These are phyloP conservation scores for Colletotrichum godetiae DNA, from an alignment of 2,329 filamentous ascomycete genomes.

Conservation along the genomic window DNA sequence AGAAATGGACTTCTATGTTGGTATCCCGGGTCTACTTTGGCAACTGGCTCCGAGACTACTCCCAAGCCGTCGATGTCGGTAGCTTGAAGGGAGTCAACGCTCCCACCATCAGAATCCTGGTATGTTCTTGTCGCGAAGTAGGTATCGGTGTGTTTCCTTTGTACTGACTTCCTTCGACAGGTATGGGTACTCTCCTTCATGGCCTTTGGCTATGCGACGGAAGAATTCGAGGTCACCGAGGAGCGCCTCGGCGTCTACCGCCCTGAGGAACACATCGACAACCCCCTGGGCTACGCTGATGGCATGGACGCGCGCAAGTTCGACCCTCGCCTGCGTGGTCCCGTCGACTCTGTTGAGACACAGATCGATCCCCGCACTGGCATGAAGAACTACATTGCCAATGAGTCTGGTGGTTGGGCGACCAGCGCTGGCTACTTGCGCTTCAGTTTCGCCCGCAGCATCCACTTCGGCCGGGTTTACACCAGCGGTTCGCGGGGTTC, in stretches of 20 bases:
- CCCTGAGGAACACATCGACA: slow-evolving; percentile 80
- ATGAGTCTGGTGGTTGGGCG: slow-evolving; percentile 87
- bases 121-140: slow-evolving; percentile 41
- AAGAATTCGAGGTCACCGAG: slow-evolving; percentile 85
- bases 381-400: slow-evolving; percentile 99
- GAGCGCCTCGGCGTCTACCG: slow-evolving; percentile 85
- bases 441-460: slow-evolving; percentile 78
- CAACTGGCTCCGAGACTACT: slow-evolving; percentile 89
- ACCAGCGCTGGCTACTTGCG: slow-evolving; percentile 89
- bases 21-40: slow-evolving; percentile 85
- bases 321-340: slow-evolving; percentile 84
- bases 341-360: slow-evolving; percentile 77
- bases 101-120: slow-evolving; percentile 81
- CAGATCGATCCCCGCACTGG: slow-evolving; percentile 81
- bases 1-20: slow-evolving; percentile 86
- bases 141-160: not conserved
- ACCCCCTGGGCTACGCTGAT: slow-evolving; percentile 88
- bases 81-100: slow-evolving; percentile 83
- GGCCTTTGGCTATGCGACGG: slow-evolving; percentile 86
- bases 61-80: slow-evolving; percentile 84
- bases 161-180: slow-evolving; percentile 43
- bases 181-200: slow-evolving; percentile 86
- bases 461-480: slow-evolving; percentile 83
- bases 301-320: slow-evolving; percentile 85
- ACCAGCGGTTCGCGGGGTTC: slow-evolving; percentile 70